These are phyloP conservation scores for Leucaena leucocephala DNA, from an alignment of 306 rosid genomes.

Conservation along the genomic window DNA sequence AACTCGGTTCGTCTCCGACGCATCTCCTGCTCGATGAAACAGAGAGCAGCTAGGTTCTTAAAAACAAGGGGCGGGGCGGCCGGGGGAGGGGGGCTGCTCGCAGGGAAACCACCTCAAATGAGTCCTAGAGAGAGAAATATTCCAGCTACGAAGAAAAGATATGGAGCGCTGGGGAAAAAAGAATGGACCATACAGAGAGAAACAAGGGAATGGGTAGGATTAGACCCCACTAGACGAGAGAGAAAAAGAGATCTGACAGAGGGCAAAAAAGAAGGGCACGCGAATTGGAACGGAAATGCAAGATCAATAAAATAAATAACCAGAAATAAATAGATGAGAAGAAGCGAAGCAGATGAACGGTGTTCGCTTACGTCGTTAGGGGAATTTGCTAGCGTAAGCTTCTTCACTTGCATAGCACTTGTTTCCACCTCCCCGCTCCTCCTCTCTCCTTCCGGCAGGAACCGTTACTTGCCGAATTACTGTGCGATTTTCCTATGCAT, in stretches of 20 bases:
- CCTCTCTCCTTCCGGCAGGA: not conserved
- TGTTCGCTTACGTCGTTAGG: conserved; percentile 26
- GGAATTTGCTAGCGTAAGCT: conserved; percentile 41
- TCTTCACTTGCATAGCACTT: not conserved
- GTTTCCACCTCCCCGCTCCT: not conserved
- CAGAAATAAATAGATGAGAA: not conserved
- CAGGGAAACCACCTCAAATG: not conserved
- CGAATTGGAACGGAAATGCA: conserved; percentile 26
- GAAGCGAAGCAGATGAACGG: not conserved
- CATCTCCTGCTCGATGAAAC: conserved; percentile 47
- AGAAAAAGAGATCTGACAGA: conserved; percentile 41
- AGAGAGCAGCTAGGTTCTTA: conserved; percentile 26
- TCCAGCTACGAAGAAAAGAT: conserved; percentile 29
- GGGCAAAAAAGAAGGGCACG: conserved; percentile 52
- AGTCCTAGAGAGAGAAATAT: conserved; percentile 40
- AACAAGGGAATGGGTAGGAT: not conserved
- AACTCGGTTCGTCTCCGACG: conserved; percentile 40
- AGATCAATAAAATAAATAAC: not conserved
- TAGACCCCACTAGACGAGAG: conserved; percentile 52
- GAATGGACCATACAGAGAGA: conserved; percentile 47
- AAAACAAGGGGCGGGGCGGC: no score
- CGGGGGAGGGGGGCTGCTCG: conserved; percentile 13
- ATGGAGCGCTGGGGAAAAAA: not conserved
- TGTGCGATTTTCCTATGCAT: not conserved
- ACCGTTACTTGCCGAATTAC: not conserved